phyloP scores from a whole-genome alignment of 306 rosid species.

The Quercus rubra region DNA sequence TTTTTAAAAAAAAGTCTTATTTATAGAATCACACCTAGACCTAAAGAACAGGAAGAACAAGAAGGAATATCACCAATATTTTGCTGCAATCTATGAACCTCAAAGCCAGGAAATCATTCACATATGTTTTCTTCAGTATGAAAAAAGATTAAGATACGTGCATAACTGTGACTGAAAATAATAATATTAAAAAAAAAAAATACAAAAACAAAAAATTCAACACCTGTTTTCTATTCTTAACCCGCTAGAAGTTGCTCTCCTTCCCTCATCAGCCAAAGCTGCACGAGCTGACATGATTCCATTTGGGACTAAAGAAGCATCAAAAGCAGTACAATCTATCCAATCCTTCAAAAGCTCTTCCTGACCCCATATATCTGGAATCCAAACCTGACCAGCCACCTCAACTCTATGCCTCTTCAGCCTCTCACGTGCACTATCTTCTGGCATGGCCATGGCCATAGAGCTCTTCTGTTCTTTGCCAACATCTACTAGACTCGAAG shows the following conservation, averaged over 20 bases:
- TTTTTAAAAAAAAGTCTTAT: neutral
- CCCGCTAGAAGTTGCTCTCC: constrained; percentile 39
- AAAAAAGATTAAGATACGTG: neutral
- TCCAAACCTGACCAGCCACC: constrained; percentile 75
- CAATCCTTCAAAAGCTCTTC: constrained; percentile 82
- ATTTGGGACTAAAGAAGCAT: constrained; percentile 56
- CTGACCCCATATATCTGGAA: constrained; percentile 95
- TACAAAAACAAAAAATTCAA: constrained; percentile 15
- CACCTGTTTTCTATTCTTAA: constrained; percentile 61
- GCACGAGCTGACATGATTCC: constrained; percentile 62
- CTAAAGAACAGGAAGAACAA: neutral
- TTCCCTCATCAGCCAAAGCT: constrained; percentile 61
- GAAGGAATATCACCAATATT: neutral
- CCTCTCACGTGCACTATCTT: constrained; percentile 65
- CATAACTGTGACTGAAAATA: neutral
- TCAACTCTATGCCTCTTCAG: constrained; percentile 68
- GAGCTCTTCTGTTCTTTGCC: neutral
- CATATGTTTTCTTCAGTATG: neutral
- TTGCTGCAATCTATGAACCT: no score
- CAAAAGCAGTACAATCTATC: constrained; percentile 76
- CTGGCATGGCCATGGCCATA: constrained; percentile 10
- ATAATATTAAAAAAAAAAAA: neutral
- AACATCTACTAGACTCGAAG: neutral
- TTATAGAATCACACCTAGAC: neutral
- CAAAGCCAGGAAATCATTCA: neutral